These are phyloP conservation scores for Nigrograna mackinnonii DNA, from an alignment of 2,329 filamentous ascomycete genomes.

Conservation along the genomic window DNA sequence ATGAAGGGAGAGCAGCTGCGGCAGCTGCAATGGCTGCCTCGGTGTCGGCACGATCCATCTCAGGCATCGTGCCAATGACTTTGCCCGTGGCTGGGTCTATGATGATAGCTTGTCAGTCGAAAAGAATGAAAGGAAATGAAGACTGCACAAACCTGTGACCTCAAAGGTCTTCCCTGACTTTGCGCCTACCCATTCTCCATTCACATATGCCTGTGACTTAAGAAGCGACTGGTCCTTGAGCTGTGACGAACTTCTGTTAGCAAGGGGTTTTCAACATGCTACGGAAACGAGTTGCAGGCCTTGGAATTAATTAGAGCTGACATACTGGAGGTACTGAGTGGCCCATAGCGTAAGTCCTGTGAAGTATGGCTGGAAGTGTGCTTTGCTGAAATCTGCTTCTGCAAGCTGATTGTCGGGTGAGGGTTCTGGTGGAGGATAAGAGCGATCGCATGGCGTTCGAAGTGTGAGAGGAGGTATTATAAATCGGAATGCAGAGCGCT, in stretches of 20 bases:
- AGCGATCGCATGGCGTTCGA: conserved; percentile 35
- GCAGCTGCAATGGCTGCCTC: conserved; percentile 84
- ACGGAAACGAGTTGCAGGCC: no score
- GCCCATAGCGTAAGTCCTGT: conserved; percentile 48
- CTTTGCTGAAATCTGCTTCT: conserved; percentile 34
- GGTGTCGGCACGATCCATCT: conserved; percentile 79
- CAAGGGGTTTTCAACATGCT: no score
- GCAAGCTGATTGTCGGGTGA: conserved; percentile 32
- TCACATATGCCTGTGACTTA: conserved; percentile 83
- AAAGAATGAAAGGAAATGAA: background rate
- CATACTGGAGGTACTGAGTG: conserved; percentile 46
- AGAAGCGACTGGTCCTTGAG: conserved; percentile 65
- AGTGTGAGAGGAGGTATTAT: no score
- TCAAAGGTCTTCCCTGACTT: conserved; percentile 90
- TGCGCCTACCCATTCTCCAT: conserved; percentile 89
- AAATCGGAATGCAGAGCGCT: no score
- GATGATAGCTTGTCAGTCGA: conserved; percentile 5
- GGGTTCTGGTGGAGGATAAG: conserved; percentile 30
- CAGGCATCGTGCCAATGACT: conserved; percentile 80
- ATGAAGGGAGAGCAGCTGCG: conserved; percentile 71
- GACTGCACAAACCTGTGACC: conserved; percentile 57
- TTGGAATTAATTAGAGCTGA: no score
- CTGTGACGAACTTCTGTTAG: no score
- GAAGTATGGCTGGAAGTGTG: conserved; percentile 37
- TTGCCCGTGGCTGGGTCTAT: conserved; percentile 79